Evolutionary conservation across 108 stramenopile genomes (phyloP).

Genomic region (Phaeodactylum tricornutum): DNA sequence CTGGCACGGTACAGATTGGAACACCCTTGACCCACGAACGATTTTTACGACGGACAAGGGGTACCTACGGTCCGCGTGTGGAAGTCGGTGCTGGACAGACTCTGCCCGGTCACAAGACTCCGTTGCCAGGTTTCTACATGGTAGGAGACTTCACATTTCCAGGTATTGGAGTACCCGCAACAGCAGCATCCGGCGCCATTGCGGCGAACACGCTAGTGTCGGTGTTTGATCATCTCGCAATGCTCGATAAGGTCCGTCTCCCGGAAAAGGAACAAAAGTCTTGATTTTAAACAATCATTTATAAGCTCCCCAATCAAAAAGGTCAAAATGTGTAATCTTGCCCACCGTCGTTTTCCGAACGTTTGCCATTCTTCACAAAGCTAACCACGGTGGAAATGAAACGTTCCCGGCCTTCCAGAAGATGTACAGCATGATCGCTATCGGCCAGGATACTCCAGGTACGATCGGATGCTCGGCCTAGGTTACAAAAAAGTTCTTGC

Average conservation of each 20-base stretch:
- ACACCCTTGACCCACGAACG: constrained; percentile 91
- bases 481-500: constrained; percentile 56
- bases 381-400: constrained; percentile 28
- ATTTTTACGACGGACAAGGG: constrained; percentile 54
- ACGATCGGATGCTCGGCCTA: constrained; percentile 59
- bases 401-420: constrained; percentile 47
- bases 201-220: constrained; percentile 43
- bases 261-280: constrained; percentile 12
- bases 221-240: constrained; percentile 32
- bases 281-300: too few species aligned
- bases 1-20: constrained; percentile 64
- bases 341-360: too few species aligned
- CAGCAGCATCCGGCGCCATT: constrained; percentile 66
- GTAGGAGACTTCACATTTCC: constrained; percentile 70
- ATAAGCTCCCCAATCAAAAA: too few species aligned
- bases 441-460: constrained; percentile 75
- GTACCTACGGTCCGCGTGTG: constrained; percentile 5
- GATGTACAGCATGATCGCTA: constrained; percentile 78
- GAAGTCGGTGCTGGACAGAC: constrained; percentile 33
- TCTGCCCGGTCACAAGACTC: constrained; percentile 54
- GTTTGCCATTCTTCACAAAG: constrained; percentile 51
- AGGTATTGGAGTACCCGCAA: constrained; percentile 82
- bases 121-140: constrained; percentile 28
- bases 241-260: constrained; percentile 48
- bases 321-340: too few species aligned